These are phyloP conservation scores for Xylaria sp. DNA, from an alignment of 495 filamentous ascomycete genomes.

Conservation along the genomic window DNA sequence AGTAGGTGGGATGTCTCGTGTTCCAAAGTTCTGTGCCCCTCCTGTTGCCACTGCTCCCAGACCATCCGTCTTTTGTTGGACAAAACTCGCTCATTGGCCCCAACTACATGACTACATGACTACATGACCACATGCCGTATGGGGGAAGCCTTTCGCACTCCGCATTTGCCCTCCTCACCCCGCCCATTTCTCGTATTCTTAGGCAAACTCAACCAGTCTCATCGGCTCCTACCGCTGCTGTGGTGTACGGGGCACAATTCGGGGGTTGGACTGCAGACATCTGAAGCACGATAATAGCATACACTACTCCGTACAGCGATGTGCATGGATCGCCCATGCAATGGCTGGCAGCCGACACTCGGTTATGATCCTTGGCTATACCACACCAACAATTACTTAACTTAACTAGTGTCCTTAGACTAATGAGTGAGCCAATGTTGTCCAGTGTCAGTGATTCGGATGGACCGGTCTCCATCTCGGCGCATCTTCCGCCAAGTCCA, in stretches of 20 bases:
- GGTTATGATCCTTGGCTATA: not conserved
- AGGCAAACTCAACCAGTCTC: not conserved
- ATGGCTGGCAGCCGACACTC: not conserved
- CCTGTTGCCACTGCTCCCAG: conserved; percentile 11
- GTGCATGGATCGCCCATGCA: not conserved
- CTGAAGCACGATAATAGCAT: conserved; percentile 5
- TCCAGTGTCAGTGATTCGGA: not conserved
- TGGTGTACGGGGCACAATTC: too few species aligned
- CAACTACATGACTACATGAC: conserved; percentile 4
- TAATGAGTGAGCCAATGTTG: not conserved
- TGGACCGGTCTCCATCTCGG: conserved; percentile 3
- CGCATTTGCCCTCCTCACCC: conserved; percentile 25
- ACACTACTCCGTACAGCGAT: too few species aligned
- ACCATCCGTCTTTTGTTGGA: not conserved
- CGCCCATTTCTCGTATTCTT: conserved; percentile 27
- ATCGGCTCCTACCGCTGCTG: not conserved
- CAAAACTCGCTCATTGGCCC: conserved; percentile 10
- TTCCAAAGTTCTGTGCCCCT: conserved; percentile 8
- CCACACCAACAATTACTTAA: not conserved
- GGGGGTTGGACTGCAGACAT: conserved; percentile 3
- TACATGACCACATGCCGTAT: conserved; percentile 25
- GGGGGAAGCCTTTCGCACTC: conserved; percentile 21
- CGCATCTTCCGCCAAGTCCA: conserved; percentile 12
- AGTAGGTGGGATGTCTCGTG: conserved; percentile 6
- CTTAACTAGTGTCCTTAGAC: too few species aligned